Base-by-base conservation (phyloP, 164 flowering plant species). In the Nelumbo lutea region DNA sequence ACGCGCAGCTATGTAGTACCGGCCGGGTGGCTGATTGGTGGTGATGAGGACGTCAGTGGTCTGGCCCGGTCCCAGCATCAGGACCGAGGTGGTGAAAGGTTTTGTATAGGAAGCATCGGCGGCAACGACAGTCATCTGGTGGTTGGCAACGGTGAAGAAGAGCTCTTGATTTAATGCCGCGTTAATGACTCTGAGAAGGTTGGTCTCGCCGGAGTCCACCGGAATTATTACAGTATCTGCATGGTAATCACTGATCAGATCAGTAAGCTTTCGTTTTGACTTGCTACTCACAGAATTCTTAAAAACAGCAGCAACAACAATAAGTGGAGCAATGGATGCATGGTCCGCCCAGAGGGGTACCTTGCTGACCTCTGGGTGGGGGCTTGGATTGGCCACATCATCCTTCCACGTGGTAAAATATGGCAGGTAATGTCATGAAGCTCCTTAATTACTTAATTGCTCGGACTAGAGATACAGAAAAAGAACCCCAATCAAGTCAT, bases 11-110 rank as follows among this genome's bases (percentile, higher is more conserved):
- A 90, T 85, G 83, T 91, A 90, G 81, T 90, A 91, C 13, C 82
- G 83, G n/a, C 69, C 90, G 0, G 96, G 95, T 3, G 80, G 75
- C 61, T 94, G 98, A 69, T 91, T 78, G 42, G 97, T 84, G 3
- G 81, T 79, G 68, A 94, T 66, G 68, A 94, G 92, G 53, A 90
- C 90, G 69, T 88, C 77, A 3, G 87, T 88, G 6, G 98, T 94
- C 67, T 91, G 97, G 6, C 98, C 98, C 0, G 97, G 97, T 5
- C 94, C 97, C 2, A 91, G 78, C 91, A 91, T 81, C 74, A 91
- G 61, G 51, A 89, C 91, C 0, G 79, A 65, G 59, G 95, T 88
- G 69, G 90, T 85, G 80, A 85, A 84, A 43, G 88, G 95, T 59
- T 87, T 91, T 3, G 67, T 38, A 73, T 89, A 91, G 46, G 89